These are phyloP conservation scores for Aquilaria sinensis DNA, from an alignment of 345 rosid genomes.

Conservation along the genomic window DNA sequence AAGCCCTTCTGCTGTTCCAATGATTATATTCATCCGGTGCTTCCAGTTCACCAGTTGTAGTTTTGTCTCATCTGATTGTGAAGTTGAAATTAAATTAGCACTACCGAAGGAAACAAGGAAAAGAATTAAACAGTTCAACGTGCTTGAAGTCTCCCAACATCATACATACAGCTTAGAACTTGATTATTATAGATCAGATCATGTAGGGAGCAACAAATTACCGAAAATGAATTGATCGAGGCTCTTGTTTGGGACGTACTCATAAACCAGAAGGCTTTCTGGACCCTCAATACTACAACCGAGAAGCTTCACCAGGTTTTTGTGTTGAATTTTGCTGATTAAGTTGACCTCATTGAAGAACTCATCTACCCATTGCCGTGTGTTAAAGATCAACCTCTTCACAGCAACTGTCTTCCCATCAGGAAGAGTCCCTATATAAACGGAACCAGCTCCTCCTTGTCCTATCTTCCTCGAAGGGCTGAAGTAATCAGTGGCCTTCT, in stretches of 20 bases:
- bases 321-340: slow-evolving; percentile 45
- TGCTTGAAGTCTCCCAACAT: too few relatives aligned
- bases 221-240: slow-evolving; percentile 50
- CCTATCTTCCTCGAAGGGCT: slow-evolving; percentile 35
- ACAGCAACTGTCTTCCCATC: slow-evolving; percentile 40
- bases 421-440: slow-evolving; percentile 36
- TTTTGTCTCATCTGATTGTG: slow-evolving; percentile 27
- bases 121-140: too few relatives aligned
- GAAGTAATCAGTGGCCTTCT: slow-evolving; percentile 48
- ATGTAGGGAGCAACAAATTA: slow-evolving; percentile 15
- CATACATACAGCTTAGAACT: too few relatives aligned
- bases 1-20: slow-evolving; percentile 47
- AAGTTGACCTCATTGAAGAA: slow-evolving; percentile 52
- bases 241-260: slow-evolving; percentile 45
- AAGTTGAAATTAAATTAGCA: background rate
- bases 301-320: slow-evolving; percentile 45
- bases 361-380: slow-evolving; percentile 55
- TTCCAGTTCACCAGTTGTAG: slow-evolving; percentile 29
- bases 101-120: background rate
- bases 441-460: slow-evolving; percentile 52
- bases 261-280: slow-evolving; percentile 52
- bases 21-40: slow-evolving; percentile 29
- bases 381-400: slow-evolving; percentile 42
- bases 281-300: slow-evolving; percentile 68
- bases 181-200: background rate